phyloP scores from a whole-genome alignment of 1,284 basidiomycete genomes.

The Acaromyces ingoldii region DNA sequence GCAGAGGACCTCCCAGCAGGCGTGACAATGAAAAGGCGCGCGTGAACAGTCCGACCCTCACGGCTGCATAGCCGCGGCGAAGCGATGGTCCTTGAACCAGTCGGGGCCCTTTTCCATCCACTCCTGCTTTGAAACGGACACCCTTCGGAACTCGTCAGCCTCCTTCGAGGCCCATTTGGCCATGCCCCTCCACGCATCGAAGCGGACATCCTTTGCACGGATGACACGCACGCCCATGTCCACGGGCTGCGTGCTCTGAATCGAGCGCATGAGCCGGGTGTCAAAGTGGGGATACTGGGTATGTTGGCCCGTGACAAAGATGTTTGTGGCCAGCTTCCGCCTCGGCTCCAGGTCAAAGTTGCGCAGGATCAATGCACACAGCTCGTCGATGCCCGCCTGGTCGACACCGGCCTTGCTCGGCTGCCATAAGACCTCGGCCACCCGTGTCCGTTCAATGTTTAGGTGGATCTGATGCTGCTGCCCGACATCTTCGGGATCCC shows the following conservation, averaged over 20 bases:
- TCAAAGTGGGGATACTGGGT: constrained; percentile 69
- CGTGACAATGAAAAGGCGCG: no score
- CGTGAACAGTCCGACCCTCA: no score
- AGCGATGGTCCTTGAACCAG: constrained; percentile 58
- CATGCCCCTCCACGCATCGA: constrained; percentile 92
- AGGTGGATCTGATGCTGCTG: constrained; percentile 75
- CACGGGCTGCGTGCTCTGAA: constrained; percentile 29
- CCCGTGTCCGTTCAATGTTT: constrained; percentile 87
- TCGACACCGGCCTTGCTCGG: constrained; percentile 91
- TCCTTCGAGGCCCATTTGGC: constrained; percentile 64
- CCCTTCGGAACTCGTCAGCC: constrained; percentile 43
- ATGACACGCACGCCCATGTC: constrained; percentile 24
- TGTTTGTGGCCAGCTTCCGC: constrained; percentile 67
- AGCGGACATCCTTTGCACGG: constrained; percentile 62
- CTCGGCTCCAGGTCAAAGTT: constrained; percentile 66
- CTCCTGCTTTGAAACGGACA: constrained; percentile 67
- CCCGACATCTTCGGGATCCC: constrained; percentile 55
- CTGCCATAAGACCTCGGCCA: constrained; percentile 88
- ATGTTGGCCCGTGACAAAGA: constrained; percentile 84
- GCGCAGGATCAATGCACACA: constrained; percentile 78
- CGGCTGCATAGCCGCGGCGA: constrained; percentile 30
- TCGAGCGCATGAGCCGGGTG: constrained; percentile 63
- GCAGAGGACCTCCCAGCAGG: no score
- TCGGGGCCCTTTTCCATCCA: constrained; percentile 91
- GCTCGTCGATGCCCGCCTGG: constrained; percentile 85